phyloP scores from a whole-genome alignment of 345 rosid genomes.

The Ailanthus altissimus region DNA sequence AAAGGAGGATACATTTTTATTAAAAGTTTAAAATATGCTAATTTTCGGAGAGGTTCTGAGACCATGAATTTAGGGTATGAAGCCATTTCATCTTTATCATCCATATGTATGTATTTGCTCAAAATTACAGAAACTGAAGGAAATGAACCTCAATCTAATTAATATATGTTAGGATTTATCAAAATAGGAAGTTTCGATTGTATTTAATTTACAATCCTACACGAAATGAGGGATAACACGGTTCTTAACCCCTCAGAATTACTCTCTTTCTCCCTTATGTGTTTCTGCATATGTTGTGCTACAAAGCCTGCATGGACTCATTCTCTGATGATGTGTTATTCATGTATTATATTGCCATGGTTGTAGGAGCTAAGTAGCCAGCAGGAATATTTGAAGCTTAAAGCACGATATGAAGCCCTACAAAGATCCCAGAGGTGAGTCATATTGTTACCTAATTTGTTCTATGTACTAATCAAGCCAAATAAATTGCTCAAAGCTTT shows the following conservation, averaged over 20 bases:
- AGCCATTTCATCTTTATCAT: neutral
- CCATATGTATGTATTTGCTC: neutral
- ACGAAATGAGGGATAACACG: neutral
- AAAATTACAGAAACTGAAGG: neutral
- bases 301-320: neutral
- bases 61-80: neutral
- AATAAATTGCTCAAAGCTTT: neutral
- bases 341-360: conserved; percentile 14
- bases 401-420: conserved; percentile 81
- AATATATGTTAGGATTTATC: too few species aligned
- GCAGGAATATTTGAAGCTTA: conserved; percentile 91
- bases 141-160: too few species aligned
- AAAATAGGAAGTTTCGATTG: neutral
- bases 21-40: neutral
- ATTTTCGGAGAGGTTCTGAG: neutral
- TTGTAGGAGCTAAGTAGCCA: conserved; percentile 81
- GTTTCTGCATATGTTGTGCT: neutral
- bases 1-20: neutral
- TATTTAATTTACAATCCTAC: neutral
- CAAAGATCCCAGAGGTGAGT: conserved; percentile 80
- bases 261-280: neutral
- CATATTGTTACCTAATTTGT: neutral
- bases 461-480: neutral
- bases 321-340: neutral
- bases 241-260: neutral